Percentiles rank a stretch among this genome's conserved stretches.
phyloP scores from a whole-genome alignment of 345 rosid species.

The Dimocarpus longan region DNA sequence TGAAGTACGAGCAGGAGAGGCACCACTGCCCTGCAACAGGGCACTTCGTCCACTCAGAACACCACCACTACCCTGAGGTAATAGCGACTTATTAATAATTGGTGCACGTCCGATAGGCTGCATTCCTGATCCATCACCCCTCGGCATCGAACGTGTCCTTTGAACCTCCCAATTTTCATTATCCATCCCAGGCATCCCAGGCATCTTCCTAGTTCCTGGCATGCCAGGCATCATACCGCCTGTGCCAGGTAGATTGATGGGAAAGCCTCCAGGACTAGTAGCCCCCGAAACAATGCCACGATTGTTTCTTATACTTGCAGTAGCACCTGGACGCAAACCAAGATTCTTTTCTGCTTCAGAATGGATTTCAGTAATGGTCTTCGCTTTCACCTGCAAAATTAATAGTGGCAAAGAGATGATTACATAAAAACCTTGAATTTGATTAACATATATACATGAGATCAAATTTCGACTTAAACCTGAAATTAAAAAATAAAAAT shows the following conservation, averaged over 20 bases:
- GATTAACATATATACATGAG: background rate
- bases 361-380: conserved; percentile 90
- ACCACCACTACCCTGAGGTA: conserved; percentile 84
- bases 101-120: conserved; percentile 54
- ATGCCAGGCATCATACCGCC: conserved; percentile 99
- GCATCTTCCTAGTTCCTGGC: conserved; percentile 96
- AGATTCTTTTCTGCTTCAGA: conserved; percentile 89
- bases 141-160: conserved; percentile 64
- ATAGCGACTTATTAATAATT: conserved; percentile 47
- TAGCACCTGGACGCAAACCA: conserved; percentile 91
- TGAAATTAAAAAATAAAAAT: background rate
- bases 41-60: conserved; percentile 71
- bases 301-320: conserved; percentile 75
- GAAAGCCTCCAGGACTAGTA: conserved; percentile 61
- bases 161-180: conserved; percentile 84
- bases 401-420: conserved; percentile 13
- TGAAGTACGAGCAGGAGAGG: conserved; percentile 32
- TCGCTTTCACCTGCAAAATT: conserved; percentile 76
- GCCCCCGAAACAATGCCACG: conserved; percentile 49
- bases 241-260: conserved; percentile 72
- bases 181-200: conserved; percentile 87
- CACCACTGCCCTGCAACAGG: conserved; percentile 63
- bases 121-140: conserved; percentile 65
- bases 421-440: background rate
- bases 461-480: background rate